Evolutionary conservation across 257 asterid genomes (phyloP).

Genomic region (Penstemon eatonii): DNA sequence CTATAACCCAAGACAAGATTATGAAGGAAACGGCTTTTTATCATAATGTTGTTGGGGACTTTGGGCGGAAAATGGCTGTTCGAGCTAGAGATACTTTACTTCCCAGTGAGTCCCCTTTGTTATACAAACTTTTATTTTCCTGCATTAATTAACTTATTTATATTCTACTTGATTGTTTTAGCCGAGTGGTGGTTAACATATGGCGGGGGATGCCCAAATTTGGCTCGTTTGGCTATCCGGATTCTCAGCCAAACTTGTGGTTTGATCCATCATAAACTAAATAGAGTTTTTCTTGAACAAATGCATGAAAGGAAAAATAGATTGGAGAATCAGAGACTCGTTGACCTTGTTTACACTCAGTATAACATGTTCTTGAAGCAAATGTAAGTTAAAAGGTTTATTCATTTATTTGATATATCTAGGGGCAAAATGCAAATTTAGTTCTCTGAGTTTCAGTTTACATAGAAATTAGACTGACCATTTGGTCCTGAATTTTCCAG

Average conservation of each 20-base stretch:
- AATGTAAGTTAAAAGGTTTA: constrained; percentile 41
- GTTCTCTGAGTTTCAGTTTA: too few species aligned
- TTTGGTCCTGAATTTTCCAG: too few species aligned
- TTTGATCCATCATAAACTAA: constrained; percentile 54
- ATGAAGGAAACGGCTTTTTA: constrained; percentile 73
- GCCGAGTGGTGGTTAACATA: constrained; percentile 94
- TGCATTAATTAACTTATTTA: constrained; percentile 21
- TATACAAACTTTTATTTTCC: background rate
- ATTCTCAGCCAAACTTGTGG: constrained; percentile 92
- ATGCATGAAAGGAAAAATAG: constrained; percentile 64
- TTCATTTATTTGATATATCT: too few species aligned
- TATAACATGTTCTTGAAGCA: constrained; percentile 72
- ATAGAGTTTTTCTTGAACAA: constrained; percentile 45
- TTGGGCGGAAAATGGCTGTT: constrained; percentile 87
- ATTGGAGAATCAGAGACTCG: constrained; percentile 76
- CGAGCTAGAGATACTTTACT: constrained; percentile 77
- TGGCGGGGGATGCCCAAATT: constrained; percentile 87
- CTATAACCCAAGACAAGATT: constrained; percentile 66
- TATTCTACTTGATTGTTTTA: constrained; percentile 33
- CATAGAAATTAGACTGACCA: too few species aligned
- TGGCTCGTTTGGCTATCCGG: constrained; percentile 78
- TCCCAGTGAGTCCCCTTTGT: constrained; percentile 58
- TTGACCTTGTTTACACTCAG: constrained; percentile 67
- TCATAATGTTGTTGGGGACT: constrained; percentile 71
- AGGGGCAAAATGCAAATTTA: too few species aligned